phyloP scores from a whole-genome alignment of 108 stramenopile genomes.

The Skeletonema grethae region DNA sequence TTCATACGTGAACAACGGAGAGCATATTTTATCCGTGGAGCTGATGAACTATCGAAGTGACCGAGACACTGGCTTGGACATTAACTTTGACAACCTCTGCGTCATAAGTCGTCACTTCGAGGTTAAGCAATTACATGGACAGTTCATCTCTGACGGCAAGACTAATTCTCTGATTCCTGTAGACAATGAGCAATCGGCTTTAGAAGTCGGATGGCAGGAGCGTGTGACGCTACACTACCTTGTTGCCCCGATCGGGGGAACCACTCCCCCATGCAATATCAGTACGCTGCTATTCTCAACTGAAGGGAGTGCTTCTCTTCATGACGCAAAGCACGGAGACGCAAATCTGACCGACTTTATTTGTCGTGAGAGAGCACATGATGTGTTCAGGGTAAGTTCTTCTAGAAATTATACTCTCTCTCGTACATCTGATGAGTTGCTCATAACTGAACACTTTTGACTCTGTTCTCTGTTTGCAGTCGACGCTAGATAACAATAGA shows the following conservation, averaged over 20 bases:
- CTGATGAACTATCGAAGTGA: constrained; percentile 81
- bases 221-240: constrained; percentile 69
- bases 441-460: neutral
- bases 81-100: constrained; percentile 67
- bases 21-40: constrained; percentile 78
- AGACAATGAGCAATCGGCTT: constrained; percentile 17
- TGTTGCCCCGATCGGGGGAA: constrained; percentile 49
- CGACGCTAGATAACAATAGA: constrained; percentile 29
- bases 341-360: constrained; percentile 55
- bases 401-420: neutral
- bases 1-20: constrained; percentile 56
- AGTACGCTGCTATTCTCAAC: constrained; percentile 52
- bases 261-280: constrained; percentile 40
- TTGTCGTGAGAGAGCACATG: constrained; percentile 75
- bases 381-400: constrained; percentile 53
- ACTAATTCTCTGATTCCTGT: constrained; percentile 10
- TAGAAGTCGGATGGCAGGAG: constrained; percentile 81
- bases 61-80: constrained; percentile 55
- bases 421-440: neutral
- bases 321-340: constrained; percentile 1
- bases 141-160: constrained; percentile 37
- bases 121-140: constrained; percentile 59
- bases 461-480: constrained; percentile 2
- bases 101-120: constrained; percentile 71
- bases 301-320: constrained; percentile 12